Base-by-base conservation (phyloP, 2,329 filamentous ascomycete genomes). In the Westerdykella sp. region DNA sequence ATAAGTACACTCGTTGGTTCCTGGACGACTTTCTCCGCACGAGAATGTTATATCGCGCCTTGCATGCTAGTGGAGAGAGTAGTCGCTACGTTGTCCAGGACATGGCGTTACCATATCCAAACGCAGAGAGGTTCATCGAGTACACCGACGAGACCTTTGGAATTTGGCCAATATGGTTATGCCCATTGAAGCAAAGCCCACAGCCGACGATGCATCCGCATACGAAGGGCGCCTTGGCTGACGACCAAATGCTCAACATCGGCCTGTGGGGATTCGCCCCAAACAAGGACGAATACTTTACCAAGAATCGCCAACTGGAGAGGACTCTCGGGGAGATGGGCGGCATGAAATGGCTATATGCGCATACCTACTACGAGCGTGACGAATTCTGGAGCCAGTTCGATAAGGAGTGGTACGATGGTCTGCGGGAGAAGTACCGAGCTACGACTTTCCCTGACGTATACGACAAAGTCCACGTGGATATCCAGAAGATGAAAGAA, bases 211-310 rank as follows among this genome's bases (percentile, higher is more conserved):
- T 64, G 59, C 61, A 65, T 34, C 61, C 61, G 1, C 58, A 62
- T 28, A 61, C 59, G 1, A 65, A 59, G 34, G 57, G 56, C 16
- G 44, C 53, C 14, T 39, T 60, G 10, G 50, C 55, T 23, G 52
- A 51, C 13, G 57, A 61, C 12, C 57, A 63, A 59, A 69, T 77
- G 53, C 66, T 79, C 39, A 81, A 80, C 50, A 69, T 81, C 34
- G 77, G 78, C 22, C 76, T 94, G 15, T 95, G 87, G 87, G 87
- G 87, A 80, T 81, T 67, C 80, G 84, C 18, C 75, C 83, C 31
- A 70, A 53, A 65, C 13, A 52, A 53, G 6, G 46, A 54, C 5
- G 50, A 55, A 9, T 78, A 77, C 40, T 68, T 84, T 7, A 53
- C 56, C 1, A 67, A 72, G 39, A 86, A 86, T 59, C 73, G 79